Base-by-base conservation (phyloP, 352 stramenopile genomes). In the Phytophthora quininea region DNA sequence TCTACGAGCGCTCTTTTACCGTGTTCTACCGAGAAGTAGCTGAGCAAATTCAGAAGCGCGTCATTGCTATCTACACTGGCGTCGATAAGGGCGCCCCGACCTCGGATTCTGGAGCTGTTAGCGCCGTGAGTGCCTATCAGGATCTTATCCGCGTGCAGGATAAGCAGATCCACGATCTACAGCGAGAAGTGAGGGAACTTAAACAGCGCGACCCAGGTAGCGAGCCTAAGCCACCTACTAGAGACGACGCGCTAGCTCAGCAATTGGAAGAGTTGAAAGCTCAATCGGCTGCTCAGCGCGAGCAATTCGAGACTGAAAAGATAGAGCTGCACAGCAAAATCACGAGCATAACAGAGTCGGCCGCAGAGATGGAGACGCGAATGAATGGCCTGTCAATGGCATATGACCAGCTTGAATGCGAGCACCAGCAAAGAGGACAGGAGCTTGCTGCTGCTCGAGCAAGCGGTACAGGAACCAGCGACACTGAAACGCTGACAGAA, bases 101-200 rank as follows among this genome's bases (percentile, higher is more conserved):
- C 37, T 65, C 50, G 6, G 56, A 74, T 29, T 60, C 65, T 15
- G 57, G 60, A 12, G 42, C 54, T 31, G 38, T 43, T 19, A 77
- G 69, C 52, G 69, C 80, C 11, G 71, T 85, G 9, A 63, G 70
- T 32, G 83, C 85, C 3, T 94, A 94, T 42, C 84, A 92, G 38
- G 84, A 94, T 52, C 74, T 94, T 30, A 94, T 94, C 55, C 83
- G 86, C 4, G 89, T 92, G 64, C 86, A 94, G 66, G 86, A 94
- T 46, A 81, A 87, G 50, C 80, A 92, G 40, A 80, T 93, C 47
- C 72, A 86, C 5, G 74, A 84, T 19, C 59, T 94, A 4, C 65
- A 91, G 58, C 58, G 69, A 14, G 59, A 80, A 62, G 33, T 84
- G 2, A 35, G 56, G 24, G 33, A 73, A 5, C 31, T 77, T 6